Evolutionary conservation across 805 yeast genomes (phyloP), one percentile per base, ranked within the genome.

Genomic region (Nakazawaea pomicola): DNA sequence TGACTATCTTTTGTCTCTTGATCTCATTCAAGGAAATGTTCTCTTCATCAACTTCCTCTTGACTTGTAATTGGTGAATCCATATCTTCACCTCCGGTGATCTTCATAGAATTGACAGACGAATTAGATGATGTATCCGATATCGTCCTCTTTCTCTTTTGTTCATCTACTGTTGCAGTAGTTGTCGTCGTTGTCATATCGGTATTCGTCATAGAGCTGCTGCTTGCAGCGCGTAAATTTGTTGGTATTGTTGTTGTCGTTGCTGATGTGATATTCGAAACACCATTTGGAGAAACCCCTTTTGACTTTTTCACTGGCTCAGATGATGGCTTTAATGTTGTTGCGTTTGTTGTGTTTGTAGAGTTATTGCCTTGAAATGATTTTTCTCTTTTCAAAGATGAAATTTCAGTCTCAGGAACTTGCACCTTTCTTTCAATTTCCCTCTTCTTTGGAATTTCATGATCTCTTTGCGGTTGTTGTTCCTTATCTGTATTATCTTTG

Each of bases 31-130:
- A 28, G 21, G 33, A 15, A 7, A 34, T 19, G 12, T 41, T n/a
- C n/a, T n/a, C 36, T 9, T 41, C 44, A n/a, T 41, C 40, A 12
- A 35, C 18, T n/a, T 41, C 44, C 29, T 41, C 44, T 15, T 29
- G 36, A n/a, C 44, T 41, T 3, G 40, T 36, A 9, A 21, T 24
- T 7, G 40, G 40, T 4, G 40, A 41, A 9, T 40, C 43, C 16
- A 5, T 12, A 16, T 37, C 34, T 18, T 20, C 7, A n/a, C 15
- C 29, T 19, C 18, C n/a, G 7, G 18, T 29, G 33, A 10, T 29
- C 16, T 38, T 27, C 36, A 37, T 33, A 10, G 45, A 42, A 19
- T 33, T 37, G 3, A 19, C 35, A 6, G 45, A 42, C 2, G 45
- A 33, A 19, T n/a, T n/a, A n/a, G 16, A 21, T 16, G 45, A 42